These are phyloP conservation scores for Cercospora zeae-maydis DNA, from an alignment of 2,329 filamentous ascomycete genomes.

Conservation along the genomic window DNA sequence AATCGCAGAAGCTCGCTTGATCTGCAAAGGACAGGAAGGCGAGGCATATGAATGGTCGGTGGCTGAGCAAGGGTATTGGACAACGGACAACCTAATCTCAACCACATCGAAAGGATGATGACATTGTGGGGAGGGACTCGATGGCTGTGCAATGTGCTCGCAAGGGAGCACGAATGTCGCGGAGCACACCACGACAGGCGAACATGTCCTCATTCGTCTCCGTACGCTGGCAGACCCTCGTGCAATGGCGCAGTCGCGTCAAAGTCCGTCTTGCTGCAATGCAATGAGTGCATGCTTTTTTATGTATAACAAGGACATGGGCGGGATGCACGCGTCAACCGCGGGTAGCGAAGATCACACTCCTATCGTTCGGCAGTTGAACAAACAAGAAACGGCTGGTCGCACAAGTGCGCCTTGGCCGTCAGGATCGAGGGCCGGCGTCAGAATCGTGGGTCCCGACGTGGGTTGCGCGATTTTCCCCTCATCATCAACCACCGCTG, in stretches of 20 bases:
- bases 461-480: constrained; percentile 5
- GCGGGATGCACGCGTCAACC: background rate
- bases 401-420: constrained; percentile 5
- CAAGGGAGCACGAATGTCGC: background rate
- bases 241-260: background rate
- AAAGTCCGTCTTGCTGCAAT: background rate
- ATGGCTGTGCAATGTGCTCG: background rate
- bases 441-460: background rate
- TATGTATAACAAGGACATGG: no score
- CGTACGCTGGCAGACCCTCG: background rate
- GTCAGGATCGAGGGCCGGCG: background rate
- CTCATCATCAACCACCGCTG: background rate
- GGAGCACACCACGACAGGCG: background rate
- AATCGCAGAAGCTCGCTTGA: background rate
- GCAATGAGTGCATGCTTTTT: constrained; percentile 5
- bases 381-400: constrained; percentile 4
- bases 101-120: background rate
- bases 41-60: background rate
- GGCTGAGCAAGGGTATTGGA: background rate
- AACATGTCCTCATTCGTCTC: background rate
- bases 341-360: background rate
- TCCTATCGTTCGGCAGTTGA: constrained; percentile 1
- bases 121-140: background rate
- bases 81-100: background rate
- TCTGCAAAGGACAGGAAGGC: background rate